Base-by-base conservation (phyloP, 2,329 filamentous ascomycete species). In the Colletotrichum godetiae region DNA sequence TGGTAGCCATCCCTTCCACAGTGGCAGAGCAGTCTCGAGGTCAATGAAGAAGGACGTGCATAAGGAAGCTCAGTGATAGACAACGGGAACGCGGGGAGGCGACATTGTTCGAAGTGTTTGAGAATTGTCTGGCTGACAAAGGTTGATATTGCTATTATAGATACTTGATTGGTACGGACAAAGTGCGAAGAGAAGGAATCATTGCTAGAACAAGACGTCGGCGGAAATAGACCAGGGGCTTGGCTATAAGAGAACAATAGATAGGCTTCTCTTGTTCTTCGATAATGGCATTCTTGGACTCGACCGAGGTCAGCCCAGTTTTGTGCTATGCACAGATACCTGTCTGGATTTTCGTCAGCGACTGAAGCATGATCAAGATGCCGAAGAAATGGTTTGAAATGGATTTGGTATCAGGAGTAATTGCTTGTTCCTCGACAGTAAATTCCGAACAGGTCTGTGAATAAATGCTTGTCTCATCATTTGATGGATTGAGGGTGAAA, bases 401-500 rank as follows among this genome's bases (percentile, higher is more conserved):
- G 22, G 29, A 12, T 29, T 53, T 29, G 49, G 33, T 52, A 57
- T 74, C 76, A 78, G 72, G 59, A 75, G 65, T 76, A 73, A 27
- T 76, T 77, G 67, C 76, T 78, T 77, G 46, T 74, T 77, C 76
- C 76, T 81, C 80, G 76, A 80, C 79, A 80, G 75, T 64, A 68
- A 27, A 59, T 81, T 79, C 78, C 78, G 80, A 81, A 81, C 79
- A 81, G 79, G 80, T 81, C 79, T 80, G 79, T 81, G 79, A 77
- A 60, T 46, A 67, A 61, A 61, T 79, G 78, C 66, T 65, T 76
- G 49, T 77, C 73, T 81, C 78, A 79, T 81, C 78, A 80, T 78
- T 69, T 67, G 61, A 62, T 42, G 46, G n/a, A 13, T 24, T 55
- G 15, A 12, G 19, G 19, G n/a, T 37, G 58, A 13, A 33, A 33